phyloP scores from a whole-genome alignment of 2,329 filamentous ascomycete species.

The Colletotrichum sidae region DNA sequence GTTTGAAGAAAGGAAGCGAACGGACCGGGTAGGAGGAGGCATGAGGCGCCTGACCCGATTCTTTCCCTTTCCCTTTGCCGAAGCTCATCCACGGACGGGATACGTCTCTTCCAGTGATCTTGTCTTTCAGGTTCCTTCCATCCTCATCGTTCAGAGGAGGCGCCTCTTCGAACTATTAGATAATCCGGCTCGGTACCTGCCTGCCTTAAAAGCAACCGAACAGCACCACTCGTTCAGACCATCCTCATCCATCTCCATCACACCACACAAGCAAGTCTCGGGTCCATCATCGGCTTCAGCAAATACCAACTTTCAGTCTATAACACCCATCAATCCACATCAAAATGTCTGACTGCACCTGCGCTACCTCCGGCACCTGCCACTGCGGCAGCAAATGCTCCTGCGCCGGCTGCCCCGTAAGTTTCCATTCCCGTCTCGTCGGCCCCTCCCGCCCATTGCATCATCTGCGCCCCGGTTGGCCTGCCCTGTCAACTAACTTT shows the following conservation, averaged over 20 bases:
- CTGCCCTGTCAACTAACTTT: slow-evolving; percentile 3
- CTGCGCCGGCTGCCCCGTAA: slow-evolving; percentile 57
- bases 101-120: too few relatives aligned
- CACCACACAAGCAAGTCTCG: slow-evolving; percentile 2
- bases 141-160: too few relatives aligned
- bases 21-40: neutral
- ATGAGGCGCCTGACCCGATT: neutral
- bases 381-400: slow-evolving; percentile 56
- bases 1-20: neutral
- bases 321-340: slow-evolving; percentile 23
- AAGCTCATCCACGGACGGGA: neutral
- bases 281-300: neutral
- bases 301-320: slow-evolving; percentile 1
- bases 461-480: neutral
- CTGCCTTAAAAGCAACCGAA: slow-evolving; percentile 11
- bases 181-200: slow-evolving; percentile 19
- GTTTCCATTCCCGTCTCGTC: slow-evolving; percentile 37
- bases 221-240: neutral
- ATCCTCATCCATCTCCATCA: slow-evolving; percentile 16
- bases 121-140: too few relatives aligned
- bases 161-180: slow-evolving; percentile 19
- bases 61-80: slow-evolving; percentile 1
- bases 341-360: slow-evolving; percentile 58
- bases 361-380: slow-evolving; percentile 54
- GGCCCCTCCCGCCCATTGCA: slow-evolving; percentile 7